Percentiles rank a stretch among this genome's conserved stretches.
phyloP scores from a whole-genome alignment of 2,329 filamentous ascomycete species.

The Massarina eburnea region DNA sequence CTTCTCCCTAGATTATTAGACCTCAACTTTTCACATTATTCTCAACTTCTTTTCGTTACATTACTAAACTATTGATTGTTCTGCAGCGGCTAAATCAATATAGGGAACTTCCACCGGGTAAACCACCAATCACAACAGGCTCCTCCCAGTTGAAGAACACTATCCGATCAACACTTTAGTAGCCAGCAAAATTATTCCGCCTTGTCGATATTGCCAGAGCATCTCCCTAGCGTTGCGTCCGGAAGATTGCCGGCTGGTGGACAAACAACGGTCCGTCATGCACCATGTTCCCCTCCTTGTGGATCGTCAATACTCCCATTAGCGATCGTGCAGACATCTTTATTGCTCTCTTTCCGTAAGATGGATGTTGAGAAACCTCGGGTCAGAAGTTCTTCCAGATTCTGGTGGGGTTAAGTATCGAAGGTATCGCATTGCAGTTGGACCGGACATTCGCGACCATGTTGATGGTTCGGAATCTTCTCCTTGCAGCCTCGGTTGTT shows the following conservation, averaged over 20 bases:
- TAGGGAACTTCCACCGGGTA: neutral
- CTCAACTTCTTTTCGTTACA: neutral
- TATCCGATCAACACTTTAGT: no score
- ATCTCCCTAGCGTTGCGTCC: no score
- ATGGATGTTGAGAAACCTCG: neutral
- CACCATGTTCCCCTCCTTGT: neutral
- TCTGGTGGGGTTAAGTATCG: neutral
- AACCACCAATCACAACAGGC: neutral
- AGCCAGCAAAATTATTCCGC: no score
- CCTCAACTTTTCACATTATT: neutral
- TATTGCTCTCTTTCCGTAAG: neutral
- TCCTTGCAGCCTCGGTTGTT: neutral
- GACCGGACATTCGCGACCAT: neutral
- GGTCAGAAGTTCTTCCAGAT: neutral
- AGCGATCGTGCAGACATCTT: no score
- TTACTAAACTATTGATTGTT: neutral
- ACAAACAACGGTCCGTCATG: neutral
- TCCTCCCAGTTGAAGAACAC: no score
- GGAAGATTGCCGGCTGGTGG: neutral
- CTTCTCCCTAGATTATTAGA: neutral
- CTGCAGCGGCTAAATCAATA: neutral
- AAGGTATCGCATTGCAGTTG: neutral
- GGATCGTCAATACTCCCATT: neutral
- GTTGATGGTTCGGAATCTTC: neutral
- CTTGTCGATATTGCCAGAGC: no score